These are phyloP conservation scores for Dentipellis fragilis DNA, from an alignment of 768 basidiomycete species.

Conservation along the genomic window DNA sequence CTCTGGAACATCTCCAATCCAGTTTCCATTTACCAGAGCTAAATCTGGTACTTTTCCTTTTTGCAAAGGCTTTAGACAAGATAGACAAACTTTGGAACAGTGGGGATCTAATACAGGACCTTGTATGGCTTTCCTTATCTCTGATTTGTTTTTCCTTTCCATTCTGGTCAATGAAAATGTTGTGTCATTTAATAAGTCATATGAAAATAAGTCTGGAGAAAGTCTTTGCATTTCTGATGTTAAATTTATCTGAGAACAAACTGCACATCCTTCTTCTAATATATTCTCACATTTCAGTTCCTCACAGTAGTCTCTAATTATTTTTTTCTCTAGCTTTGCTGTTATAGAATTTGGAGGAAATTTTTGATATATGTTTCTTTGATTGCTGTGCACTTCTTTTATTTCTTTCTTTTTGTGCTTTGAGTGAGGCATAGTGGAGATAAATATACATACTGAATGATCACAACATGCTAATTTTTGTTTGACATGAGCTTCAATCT, in stretches of 20 bases:
- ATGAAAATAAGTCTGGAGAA: background rate
- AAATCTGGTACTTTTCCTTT: slow-evolving; percentile 13
- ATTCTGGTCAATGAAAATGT: background rate
- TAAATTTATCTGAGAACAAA: background rate
- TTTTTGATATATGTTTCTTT: no score
- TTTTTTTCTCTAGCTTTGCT: background rate
- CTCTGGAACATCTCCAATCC: slow-evolving; percentile 26
- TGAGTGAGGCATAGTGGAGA: no score
- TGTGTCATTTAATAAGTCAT: background rate
- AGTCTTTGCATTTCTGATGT: background rate
- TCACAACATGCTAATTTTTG: no score
- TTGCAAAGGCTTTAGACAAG: background rate
- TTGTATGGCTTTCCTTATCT: background rate
- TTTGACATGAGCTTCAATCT: no score
- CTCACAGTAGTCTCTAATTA: background rate
- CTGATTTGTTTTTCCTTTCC: background rate
- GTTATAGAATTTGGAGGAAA: background rate
- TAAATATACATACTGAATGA: no score
- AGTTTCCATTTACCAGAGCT: slow-evolving; percentile 25
- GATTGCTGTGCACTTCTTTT: no score
- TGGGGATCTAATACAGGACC: background rate
- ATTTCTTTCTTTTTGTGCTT: no score
- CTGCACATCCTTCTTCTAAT: background rate
- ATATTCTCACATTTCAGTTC: background rate
- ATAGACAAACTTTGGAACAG: background rate